phyloP scores from a whole-genome alignment of 1,284 basidiomycete species.

The Phylloboletellus chloephorus region DNA sequence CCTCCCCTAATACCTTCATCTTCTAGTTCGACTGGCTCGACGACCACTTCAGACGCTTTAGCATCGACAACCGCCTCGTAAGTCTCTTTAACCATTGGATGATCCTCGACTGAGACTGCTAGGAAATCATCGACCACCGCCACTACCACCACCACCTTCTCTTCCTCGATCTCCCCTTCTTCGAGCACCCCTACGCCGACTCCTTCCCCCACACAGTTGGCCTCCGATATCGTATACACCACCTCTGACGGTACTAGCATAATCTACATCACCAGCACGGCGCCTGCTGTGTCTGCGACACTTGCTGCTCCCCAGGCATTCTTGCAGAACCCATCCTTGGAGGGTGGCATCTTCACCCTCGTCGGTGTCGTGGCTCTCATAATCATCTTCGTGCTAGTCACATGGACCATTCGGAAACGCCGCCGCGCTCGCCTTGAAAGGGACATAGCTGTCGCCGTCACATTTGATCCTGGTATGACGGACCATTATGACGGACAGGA shows the following conservation, averaged over 20 bases:
- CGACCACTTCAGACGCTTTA: constrained; percentile 12
- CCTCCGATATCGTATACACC: constrained; percentile 12
- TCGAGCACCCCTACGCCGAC: constrained; percentile 9
- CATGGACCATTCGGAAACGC: constrained; percentile 46
- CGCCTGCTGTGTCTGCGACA: constrained; percentile 18
- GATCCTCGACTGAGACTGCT: background rate
- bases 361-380: constrained; percentile 47
- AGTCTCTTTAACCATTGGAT: constrained; percentile 4
- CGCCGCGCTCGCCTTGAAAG: constrained; percentile 40
- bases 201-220: constrained; percentile 7
- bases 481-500: constrained; percentile 30
- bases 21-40: constrained; percentile 30
- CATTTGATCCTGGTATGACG: constrained; percentile 44
- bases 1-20: constrained; percentile 16
- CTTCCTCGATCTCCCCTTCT: too few species aligned
- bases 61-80: constrained; percentile 17
- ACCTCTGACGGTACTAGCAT: constrained; percentile 21
- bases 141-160: constrained; percentile 1
- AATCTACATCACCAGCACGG: constrained; percentile 27
- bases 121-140: constrained; percentile 13
- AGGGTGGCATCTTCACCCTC: constrained; percentile 53
- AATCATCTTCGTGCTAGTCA: constrained; percentile 40
- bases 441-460: constrained; percentile 43
- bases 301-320: constrained; percentile 38
- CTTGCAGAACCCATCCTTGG: constrained; percentile 56